phyloP scores from a whole-genome alignment of 179 eudicot genomes.

The Drosera spatulata region DNA sequence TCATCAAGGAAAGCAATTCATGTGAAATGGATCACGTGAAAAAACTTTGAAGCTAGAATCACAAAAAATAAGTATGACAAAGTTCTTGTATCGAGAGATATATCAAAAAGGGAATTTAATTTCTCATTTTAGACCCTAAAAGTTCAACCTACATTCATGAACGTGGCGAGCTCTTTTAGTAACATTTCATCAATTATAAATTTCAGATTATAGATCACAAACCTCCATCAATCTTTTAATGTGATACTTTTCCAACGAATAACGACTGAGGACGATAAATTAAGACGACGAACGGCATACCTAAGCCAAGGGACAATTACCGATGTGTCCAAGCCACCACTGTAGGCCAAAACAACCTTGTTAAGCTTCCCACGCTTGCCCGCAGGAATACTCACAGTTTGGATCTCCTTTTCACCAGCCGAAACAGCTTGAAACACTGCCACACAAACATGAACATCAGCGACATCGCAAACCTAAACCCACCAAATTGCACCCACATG shows the following conservation, averaged over 20 bases:
- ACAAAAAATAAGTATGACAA: neutral
- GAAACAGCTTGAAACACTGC: slow-evolving; percentile 57
- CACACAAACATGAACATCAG: neutral
- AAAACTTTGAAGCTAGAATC: neutral
- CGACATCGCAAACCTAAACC: too few species aligned
- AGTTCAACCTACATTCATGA: too few species aligned
- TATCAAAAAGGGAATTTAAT: too few species aligned
- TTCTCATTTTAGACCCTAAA: too few species aligned
- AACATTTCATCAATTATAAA: too few species aligned
- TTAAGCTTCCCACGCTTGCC: slow-evolving; percentile 64
- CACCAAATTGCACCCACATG: too few species aligned
- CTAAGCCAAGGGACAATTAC: slow-evolving; percentile 99
- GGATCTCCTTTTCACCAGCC: slow-evolving; percentile 36
- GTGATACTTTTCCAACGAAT: too few species aligned
- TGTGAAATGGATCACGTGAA: neutral
- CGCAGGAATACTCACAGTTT: slow-evolving; percentile 22
- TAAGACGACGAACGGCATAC: slow-evolving; percentile 14
- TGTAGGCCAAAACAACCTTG: slow-evolving; percentile 92
- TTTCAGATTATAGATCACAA: too few species aligned
- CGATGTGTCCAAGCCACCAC: slow-evolving; percentile 97
- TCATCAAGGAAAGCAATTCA: neutral
- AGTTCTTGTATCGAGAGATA: too few species aligned
- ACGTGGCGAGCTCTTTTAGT: too few species aligned
- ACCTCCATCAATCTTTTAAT: too few species aligned
- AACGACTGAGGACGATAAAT: too few species aligned